Base-by-base conservation (phyloP, 495 filamentous ascomycete species). In the Penicillium alfredii region DNA sequence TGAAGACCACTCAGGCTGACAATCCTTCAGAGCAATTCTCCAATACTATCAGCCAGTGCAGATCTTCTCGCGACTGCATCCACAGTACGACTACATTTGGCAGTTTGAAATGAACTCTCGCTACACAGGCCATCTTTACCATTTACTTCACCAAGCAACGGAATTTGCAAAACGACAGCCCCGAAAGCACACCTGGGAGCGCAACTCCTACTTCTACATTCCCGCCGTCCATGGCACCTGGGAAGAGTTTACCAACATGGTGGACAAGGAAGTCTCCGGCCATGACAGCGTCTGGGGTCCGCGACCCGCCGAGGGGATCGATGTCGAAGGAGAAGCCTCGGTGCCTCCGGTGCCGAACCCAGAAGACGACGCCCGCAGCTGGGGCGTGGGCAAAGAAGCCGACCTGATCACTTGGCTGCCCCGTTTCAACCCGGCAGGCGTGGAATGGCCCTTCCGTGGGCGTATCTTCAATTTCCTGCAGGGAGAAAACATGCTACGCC, bases 301-400 rank as follows among this genome's bases (percentile, higher is more conserved):
- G 4, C 65, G 64, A 0, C 57, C 69, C 3, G 44, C 71, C 0
- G 55, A 69, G 2, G 68, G 68, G n/a, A 35, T 44, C 11, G 17
- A 45, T 9, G 10, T 19, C 13, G 13, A 25, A 29, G 30, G 67
- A 78, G 30, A 63, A 53, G 8, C 77, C 75, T 74, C 72, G 8
- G 53, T 59, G 8, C 71, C 76, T 0, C 80, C 78, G 2, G 33
- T 31, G 5, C 64, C 72, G 1, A 37, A 40, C 10, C 61, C 74
- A 13, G 62, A 69, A 13, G 55, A 79, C 3, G 80, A 86, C 45
- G 44, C 73, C 21, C 80, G 77, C 48, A 42, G 61, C 24, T 86
- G 81, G 82, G 83, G 83, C 12, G 71, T 82, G 9, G 78, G 71
- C 25, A 81, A 86, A 57, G 78, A 82, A 32, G 83, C 82, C n/a